Evolutionary conservation across 306 rosid genomes (phyloP), one percentile per base, ranked within the genome.

Genomic region (Luffa aegyptiaca): DNA sequence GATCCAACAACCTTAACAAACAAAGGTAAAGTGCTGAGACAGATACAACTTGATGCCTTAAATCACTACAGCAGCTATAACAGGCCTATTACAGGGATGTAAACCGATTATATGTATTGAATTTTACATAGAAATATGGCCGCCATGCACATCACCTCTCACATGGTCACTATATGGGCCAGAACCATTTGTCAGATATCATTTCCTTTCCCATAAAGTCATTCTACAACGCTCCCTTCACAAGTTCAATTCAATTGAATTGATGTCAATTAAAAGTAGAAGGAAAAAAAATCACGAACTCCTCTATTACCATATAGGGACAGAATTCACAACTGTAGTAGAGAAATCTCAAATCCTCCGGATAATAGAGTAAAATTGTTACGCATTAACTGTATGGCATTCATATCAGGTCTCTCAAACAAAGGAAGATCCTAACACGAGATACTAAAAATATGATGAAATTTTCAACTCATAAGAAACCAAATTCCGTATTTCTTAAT

Each of bases 1-100:
- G 97, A 88, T 41, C 99, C 99, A 8, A 89, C 97, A 87, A 93
- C 96, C 99, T 95, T 80, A 77, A 71, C 71, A 84, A 79, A 70
- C 26, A 80, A 78, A 76, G 36, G 63, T 49, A 85, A 33, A 62
- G 73, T 84, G n/a, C 75, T 53, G 75, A 51, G 45, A 71, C 35
- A 41, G 31, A 71, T 35, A 52, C 55, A 44, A 48, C 75, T 79
- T 37, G 52, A 52, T 58, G 41, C 57, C 80, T 20, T 78, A 14
- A 45, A 70, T 44, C 21, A 66, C 18, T 21, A 26, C 12, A 3
- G 49, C 33, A 59, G 13, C 20, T 20, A 57, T 20, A 69, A 5
- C 53, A 69, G 53, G 17, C 73, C 26, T 66, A 17, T 66, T 3
- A 26, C 26, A 44, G 10, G 37, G 55, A 42, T 69, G 20, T 44